Conservation (phyloP, 2,329 filamentous ascomycete species). For the Ramularia collo-cygni region DNA sequence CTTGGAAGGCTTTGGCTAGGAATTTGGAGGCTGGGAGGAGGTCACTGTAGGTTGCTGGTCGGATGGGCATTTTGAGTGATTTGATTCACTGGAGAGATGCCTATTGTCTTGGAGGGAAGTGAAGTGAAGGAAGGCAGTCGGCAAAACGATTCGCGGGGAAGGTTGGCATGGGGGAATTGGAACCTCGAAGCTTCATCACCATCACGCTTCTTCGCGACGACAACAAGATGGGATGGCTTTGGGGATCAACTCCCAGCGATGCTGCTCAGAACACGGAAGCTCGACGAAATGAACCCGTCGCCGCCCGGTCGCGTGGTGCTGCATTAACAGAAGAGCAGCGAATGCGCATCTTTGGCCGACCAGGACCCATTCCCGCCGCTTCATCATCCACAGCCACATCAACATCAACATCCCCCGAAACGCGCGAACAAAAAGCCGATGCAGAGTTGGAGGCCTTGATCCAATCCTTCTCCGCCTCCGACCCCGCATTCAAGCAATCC, state of each 20-base stretch:
- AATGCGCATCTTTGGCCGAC: slow-evolving; percentile 25
- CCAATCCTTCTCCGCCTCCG: slow-evolving; percentile 37
- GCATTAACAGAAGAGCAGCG: slow-evolving; percentile 25
- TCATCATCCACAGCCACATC: not conserved
- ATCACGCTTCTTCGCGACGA: not conserved
- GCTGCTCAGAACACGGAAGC: not conserved
- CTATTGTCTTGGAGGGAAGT: too few species aligned
- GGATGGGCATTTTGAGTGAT: slow-evolving; percentile 17
- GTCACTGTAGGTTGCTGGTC: slow-evolving; percentile 21
- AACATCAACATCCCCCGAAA: slow-evolving; percentile 20
- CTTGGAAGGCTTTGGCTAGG: slow-evolving; percentile 21
- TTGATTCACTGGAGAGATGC: not conserved
- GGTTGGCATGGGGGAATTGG: too few species aligned
- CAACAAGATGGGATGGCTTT: slow-evolving; percentile 24
- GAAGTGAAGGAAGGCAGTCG: too few species aligned
- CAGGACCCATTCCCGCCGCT: slow-evolving; percentile 13
- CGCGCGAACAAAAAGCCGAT: slow-evolving; percentile 44
- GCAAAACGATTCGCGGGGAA: too few species aligned
- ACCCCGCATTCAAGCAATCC: slow-evolving; percentile 11
- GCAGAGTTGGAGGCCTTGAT: slow-evolving; percentile 49
- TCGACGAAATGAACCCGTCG: not conserved
- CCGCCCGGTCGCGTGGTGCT: slow-evolving; percentile 6
- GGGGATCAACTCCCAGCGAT: slow-evolving; percentile 8
- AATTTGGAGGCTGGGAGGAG: slow-evolving; percentile 21
- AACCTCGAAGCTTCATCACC: too few species aligned